Conservation (phyloP, 345 rosid species). For the Viola odorata region DNA sequence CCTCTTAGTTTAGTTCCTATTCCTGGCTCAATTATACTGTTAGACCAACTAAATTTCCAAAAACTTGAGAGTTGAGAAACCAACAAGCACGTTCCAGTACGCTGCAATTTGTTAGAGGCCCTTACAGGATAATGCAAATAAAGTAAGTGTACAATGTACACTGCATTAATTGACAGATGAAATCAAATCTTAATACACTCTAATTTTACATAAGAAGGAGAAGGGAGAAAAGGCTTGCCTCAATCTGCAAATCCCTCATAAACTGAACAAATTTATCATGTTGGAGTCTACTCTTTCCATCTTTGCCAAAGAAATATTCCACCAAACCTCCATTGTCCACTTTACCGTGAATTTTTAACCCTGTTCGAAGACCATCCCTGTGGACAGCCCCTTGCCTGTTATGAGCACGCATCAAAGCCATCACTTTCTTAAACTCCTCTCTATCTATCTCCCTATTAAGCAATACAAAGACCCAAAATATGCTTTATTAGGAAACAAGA, state of each 20-base stretch:
- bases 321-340: constrained; percentile 84
- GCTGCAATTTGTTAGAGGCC: too few species aligned
- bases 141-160: too few species aligned
- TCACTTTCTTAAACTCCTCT: constrained; percentile 89
- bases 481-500: too few species aligned
- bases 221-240: constrained; percentile 39
- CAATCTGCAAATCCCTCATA: constrained; percentile 62
- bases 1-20: too few species aligned
- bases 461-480: constrained; percentile 10
- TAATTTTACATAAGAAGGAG: neutral
- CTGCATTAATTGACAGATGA: too few species aligned
- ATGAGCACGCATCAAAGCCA: constrained; percentile 80
- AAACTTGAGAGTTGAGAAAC: too few species aligned
- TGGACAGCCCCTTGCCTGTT: constrained; percentile 75
- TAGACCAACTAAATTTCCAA: too few species aligned
- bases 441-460: constrained; percentile 62
- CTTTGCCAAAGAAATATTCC: constrained; percentile 78
- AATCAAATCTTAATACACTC: neutral
- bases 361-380: constrained; percentile 61
- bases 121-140: too few species aligned
- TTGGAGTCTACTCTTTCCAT: constrained; percentile 54
- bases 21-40: too few species aligned
- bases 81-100: too few species aligned
- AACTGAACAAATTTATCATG: constrained; percentile 75
- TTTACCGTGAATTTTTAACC: constrained; percentile 54